Evolutionary conservation across 106 monocot genomes (phyloP), one percentile per base, ranked within the genome.

Genomic region (Xerophyta viscosa): DNA sequence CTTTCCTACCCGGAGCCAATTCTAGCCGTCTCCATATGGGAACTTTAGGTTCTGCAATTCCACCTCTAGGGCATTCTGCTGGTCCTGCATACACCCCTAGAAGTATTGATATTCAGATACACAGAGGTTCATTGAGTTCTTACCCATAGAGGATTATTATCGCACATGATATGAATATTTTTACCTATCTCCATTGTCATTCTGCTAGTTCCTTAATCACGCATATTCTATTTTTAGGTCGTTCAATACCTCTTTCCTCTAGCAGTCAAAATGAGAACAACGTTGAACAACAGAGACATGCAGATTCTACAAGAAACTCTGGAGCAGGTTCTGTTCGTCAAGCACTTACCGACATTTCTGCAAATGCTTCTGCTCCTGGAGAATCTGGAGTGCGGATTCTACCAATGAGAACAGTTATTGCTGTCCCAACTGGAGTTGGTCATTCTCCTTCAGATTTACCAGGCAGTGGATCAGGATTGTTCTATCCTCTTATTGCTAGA

Each of bases 81-180:
- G 79, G 64, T 47, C 29, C 71, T 72, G 23, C 68, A 61, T 29
- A 66, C 71, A 24, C 76, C 55, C 66, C 89, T 15, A 79, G 89
- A 71, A 85, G 73, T 60, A 68, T 98, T 71, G 81, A 89, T 43
- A 82, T 98, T 66, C 72, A 62, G 59, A 77, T 98, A n/a, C 96
- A 75, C 45, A 62, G 78, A 62, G 81, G 88, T 96, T 63, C n/a
- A n/a, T n/a, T n/a, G n/a, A 7, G 20, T 46, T 46, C 46, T 19
- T 46, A 19, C 46, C 20, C n/a, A n/a, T n/a, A n/a, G n/a, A n/a
- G n/a, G n/a, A 7, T 39, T 39, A 39, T 39, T 39, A 15, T 39
- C 2, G 39, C 39, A 39, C 39, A n/a, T n/a, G n/a, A n/a, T n/a
- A n/a, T n/a, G n/a, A n/a, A n/a, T n/a, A n/a, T n/a, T n/a, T n/a